Evolutionary conservation across 208 protist genomes (phyloP), one percentile per base, ranked within the genome.

Genomic region (Leptomonas seymouri): DNA sequence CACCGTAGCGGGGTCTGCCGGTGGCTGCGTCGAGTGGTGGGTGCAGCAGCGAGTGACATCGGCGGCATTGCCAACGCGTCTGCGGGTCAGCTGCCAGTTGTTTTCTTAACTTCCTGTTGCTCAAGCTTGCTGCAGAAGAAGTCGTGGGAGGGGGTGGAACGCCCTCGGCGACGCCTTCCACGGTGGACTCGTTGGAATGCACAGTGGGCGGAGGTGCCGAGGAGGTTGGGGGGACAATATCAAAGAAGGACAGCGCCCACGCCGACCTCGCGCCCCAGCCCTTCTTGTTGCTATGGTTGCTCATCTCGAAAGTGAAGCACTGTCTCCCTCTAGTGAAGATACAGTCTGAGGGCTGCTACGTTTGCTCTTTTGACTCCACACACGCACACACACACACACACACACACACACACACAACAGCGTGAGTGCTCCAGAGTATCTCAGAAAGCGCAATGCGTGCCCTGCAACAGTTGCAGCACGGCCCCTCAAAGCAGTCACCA

Each of bases 171-270:
- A 23, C 48, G 55, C 28, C 16, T 16, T 12, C 12, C 15, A 31
- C 56, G 27, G 41, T 21, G 48, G 51, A 18, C 41, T 27, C 18
- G 45, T 31, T 21, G 23, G 30, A 4, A 5, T 20, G 54, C 1
- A 8, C 4, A 9, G 54, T 16, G 31, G 54, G 4, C 20, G 54
- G n/a, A 16, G 45, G 21, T 30, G 49, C 6, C 3, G 9, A 11
- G 2, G 49, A 54, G 9, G 49, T 2, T 30, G 49, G 21, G n/a
- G 78, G 70, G 14, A 72, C 30, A 39, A 80, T 50, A 20, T 73
- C 72, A 60, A 90, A 93, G 60, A 83, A 84, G 3, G 69, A 66
- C 62, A 81, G 83, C 1, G 84, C 80, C 84, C 83, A 93, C 25
- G 67, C 63, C 31, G 78, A 80, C 54, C 85, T 80, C 31, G 56